These are phyloP conservation scores for Tricholomella constricta DNA, from an alignment of 768 basidiomycete genomes.

Conservation along the genomic window DNA sequence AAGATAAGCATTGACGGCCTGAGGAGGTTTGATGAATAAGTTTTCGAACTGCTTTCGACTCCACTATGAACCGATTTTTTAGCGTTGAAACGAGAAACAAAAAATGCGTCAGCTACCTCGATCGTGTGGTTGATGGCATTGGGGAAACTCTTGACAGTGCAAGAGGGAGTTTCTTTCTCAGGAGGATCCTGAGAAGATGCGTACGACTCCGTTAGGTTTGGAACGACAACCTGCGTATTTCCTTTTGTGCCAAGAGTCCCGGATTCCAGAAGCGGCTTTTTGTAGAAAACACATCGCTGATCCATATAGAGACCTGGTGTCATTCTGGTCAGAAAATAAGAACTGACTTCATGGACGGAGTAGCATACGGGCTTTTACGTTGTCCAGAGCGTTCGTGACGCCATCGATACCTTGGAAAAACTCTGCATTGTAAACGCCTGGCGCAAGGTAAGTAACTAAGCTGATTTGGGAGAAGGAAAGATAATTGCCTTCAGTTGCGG, in stretches of 20 bases:
- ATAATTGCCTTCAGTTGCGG: conserved; percentile 85
- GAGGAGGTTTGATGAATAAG: conserved; percentile 90
- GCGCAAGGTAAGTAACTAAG: conserved; percentile 43
- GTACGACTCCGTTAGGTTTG: conserved; percentile 94
- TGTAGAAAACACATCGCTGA: conserved; percentile 94
- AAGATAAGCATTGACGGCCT: conserved; percentile 94
- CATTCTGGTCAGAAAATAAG: not conserved
- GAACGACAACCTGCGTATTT: conserved; percentile 94
- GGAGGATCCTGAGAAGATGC: conserved; percentile 98
- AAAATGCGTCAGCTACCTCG: conserved; percentile 53
- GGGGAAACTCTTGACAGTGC: conserved; percentile 99
- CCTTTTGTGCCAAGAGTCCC: conserved; percentile 99
- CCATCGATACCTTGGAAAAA: conserved; percentile 91
- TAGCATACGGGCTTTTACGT: conserved; percentile 87
- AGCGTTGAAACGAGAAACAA: not conserved
- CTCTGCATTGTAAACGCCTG: conserved; percentile 83
- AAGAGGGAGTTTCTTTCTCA: conserved; percentile 95
- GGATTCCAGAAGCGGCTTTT: conserved; percentile 94
- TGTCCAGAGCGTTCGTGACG: conserved; percentile 97
- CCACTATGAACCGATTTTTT: conserved; percentile 59
- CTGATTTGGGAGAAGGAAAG: not conserved
- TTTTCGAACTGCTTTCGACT: conserved; percentile 90
- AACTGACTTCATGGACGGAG: not conserved
- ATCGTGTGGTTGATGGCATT: conserved; percentile 98
- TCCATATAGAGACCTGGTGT: conserved; percentile 94